Conservation (phyloP, 768 basidiomycete genomes). For the Tricholoma furcatifolium region DNA sequence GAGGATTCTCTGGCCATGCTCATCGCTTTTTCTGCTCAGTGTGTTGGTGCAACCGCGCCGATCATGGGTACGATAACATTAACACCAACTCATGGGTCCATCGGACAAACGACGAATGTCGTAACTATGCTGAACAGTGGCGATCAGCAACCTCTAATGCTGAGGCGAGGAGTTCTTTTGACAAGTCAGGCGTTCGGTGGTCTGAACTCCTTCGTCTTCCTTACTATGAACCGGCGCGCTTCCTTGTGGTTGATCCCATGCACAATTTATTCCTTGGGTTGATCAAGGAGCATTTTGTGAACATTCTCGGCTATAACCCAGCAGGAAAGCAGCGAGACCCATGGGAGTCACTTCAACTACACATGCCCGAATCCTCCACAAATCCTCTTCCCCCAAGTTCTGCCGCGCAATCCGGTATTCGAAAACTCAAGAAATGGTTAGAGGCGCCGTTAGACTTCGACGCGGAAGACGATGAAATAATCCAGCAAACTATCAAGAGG, state of each 20-base stretch:
- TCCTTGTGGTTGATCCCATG: slow-evolving; percentile 30
- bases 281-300: slow-evolving; percentile 19
- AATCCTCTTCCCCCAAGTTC: background rate
- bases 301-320: slow-evolving; percentile 17
- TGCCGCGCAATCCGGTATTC: background rate
- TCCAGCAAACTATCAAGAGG: background rate
- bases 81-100: slow-evolving; percentile 16
- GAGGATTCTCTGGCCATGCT: slow-evolving; percentile 18
- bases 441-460: background rate
- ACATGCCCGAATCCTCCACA: background rate
- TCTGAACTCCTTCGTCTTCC: slow-evolving; percentile 27
- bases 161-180: slow-evolving; percentile 17
- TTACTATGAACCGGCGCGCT: slow-evolving; percentile 27
- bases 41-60: slow-evolving; percentile 12
- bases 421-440: background rate
- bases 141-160: slow-evolving; percentile 2
- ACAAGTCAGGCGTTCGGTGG: slow-evolving; percentile 24
- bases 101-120: slow-evolving; percentile 7
- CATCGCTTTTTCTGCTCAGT: slow-evolving; percentile 7
- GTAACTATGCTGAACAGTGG: slow-evolving; percentile 14
- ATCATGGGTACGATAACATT: slow-evolving; percentile 1
- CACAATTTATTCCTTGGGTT: slow-evolving; percentile 25
- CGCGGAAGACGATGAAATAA: background rate
- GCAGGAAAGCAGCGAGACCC: background rate
- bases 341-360: background rate